These are phyloP conservation scores for Starmerella geochares DNA, from an alignment of 805 yeast genomes.

Conservation along the genomic window DNA sequence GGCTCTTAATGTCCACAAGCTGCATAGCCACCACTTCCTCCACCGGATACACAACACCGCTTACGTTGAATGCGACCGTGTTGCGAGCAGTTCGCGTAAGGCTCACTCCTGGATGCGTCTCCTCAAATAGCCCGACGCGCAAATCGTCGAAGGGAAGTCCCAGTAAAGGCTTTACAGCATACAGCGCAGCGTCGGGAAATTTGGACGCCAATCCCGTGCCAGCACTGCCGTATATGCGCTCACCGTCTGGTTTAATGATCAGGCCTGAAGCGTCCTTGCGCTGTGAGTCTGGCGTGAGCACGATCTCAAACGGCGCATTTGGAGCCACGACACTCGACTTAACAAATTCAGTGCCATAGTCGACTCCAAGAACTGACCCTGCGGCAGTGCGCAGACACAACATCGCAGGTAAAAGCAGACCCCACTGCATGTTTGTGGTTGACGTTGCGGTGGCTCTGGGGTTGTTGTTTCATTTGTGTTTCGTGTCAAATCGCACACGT, in stretches of 20 bases:
- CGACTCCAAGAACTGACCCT: slow-evolving; percentile 76
- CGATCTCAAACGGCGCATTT: slow-evolving; percentile 74
- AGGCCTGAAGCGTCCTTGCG: slow-evolving; percentile 80
- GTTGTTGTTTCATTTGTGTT: neutral
- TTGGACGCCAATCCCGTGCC: slow-evolving; percentile 60
- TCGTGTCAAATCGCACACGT: neutral
- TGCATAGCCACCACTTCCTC: slow-evolving; percentile 86
- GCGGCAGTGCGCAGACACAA: slow-evolving; percentile 19
- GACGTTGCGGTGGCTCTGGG: neutral
- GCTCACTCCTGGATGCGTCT: slow-evolving; percentile 52
- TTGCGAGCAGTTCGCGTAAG: slow-evolving; percentile 37
- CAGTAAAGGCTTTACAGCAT: slow-evolving; percentile 58
- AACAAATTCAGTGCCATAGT: slow-evolving; percentile 76
- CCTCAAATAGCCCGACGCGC: slow-evolving; percentile 39
- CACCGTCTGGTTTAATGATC: slow-evolving; percentile 42
- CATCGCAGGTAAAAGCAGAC: slow-evolving; percentile 10
- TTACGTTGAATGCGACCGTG: slow-evolving; percentile 48
- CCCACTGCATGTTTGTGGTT: slow-evolving; percentile 12
- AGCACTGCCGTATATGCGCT: slow-evolving; percentile 67
- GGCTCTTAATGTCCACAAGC: slow-evolving; percentile 48
- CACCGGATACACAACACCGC: slow-evolving; percentile 41
- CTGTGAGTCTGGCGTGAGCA: slow-evolving; percentile 81
- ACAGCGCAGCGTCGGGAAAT: slow-evolving; percentile 58
- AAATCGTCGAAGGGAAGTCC: slow-evolving; percentile 45
- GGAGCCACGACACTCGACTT: slow-evolving; percentile 89